Conservation (phyloP, 306 rosid species). For the Prunus padus region DNA sequence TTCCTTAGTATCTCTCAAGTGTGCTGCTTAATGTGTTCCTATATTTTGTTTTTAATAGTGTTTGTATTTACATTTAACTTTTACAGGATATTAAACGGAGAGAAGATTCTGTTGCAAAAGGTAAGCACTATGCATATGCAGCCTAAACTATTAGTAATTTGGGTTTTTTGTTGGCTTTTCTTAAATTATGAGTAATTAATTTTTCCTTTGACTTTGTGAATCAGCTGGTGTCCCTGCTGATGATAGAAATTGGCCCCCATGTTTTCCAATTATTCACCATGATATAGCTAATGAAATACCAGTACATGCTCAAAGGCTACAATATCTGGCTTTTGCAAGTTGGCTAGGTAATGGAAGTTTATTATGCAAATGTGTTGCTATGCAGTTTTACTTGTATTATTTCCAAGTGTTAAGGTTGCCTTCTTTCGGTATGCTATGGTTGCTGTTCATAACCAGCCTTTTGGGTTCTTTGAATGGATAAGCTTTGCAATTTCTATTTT, state of each 20-base stretch:
- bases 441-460: background rate
- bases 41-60: constrained; percentile 26
- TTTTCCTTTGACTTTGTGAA: constrained; percentile 19
- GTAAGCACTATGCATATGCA: constrained; percentile 30
- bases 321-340: constrained; percentile 96
- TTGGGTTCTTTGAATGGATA: background rate
- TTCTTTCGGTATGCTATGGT: background rate
- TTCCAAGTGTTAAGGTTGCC: background rate
- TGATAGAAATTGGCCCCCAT: constrained; percentile 95
- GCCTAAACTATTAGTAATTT: constrained; percentile 12
- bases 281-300: constrained; percentile 98
- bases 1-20: background rate
- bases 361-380: constrained; percentile 11
- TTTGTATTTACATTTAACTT: constrained; percentile 21
- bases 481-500: background rate
- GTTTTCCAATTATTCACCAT: constrained; percentile 95
- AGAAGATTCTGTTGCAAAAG: constrained; percentile 78
- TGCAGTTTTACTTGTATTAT: background rate
- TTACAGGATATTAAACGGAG: constrained; percentile 79
- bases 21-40: constrained; percentile 6
- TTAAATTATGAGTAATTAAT: constrained; percentile 16
- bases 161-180: background rate
- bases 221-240: constrained; percentile 78
- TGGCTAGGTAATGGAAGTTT: constrained; percentile 74
- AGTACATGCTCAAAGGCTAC: constrained; percentile 88